Conservation (phyloP, 139 green algal genomes). For the Zygnema circumcarinatum region DNA sequence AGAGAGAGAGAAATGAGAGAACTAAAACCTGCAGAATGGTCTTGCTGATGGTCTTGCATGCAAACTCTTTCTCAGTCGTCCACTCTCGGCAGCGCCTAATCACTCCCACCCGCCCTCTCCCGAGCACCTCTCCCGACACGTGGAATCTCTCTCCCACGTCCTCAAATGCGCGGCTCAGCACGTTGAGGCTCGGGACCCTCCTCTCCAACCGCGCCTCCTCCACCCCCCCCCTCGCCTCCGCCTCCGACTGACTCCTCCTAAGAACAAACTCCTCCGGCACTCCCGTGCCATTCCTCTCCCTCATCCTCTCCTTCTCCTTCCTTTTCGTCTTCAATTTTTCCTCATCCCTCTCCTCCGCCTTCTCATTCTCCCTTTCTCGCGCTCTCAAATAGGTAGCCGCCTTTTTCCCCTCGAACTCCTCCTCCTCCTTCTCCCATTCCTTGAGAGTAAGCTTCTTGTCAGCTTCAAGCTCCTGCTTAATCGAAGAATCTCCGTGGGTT, state of each 20-base stretch:
- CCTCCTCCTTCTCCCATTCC: too few relatives aligned
- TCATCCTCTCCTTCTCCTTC: not conserved
- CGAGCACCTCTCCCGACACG: conserved; percentile 8
- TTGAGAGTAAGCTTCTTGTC: too few relatives aligned
- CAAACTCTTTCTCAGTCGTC: conserved; percentile 13
- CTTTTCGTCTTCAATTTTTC: not conserved
- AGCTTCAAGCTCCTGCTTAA: too few relatives aligned
- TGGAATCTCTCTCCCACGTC: not conserved
- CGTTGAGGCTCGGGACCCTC: not conserved
- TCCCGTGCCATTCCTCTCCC: not conserved
- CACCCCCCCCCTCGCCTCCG: not conserved
- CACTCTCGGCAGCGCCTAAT: not conserved
- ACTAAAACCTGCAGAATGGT: conserved; percentile 9
- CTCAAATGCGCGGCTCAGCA: not conserved
- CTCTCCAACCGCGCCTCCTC: not conserved
- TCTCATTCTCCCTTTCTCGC: too few relatives aligned
- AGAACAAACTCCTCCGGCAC: not conserved
- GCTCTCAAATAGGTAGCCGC: too few relatives aligned
- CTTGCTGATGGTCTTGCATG: conserved; percentile 36
- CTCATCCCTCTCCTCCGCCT: too few relatives aligned
- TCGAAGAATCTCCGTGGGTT: too few relatives aligned
- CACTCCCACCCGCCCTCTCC: conserved; percentile 17
- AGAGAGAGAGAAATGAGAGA: too few relatives aligned
- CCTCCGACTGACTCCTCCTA: not conserved
- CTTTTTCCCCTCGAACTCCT: too few relatives aligned